Conservation (phyloP, 306 rosid genomes). For the Vicia sativa region DNA sequence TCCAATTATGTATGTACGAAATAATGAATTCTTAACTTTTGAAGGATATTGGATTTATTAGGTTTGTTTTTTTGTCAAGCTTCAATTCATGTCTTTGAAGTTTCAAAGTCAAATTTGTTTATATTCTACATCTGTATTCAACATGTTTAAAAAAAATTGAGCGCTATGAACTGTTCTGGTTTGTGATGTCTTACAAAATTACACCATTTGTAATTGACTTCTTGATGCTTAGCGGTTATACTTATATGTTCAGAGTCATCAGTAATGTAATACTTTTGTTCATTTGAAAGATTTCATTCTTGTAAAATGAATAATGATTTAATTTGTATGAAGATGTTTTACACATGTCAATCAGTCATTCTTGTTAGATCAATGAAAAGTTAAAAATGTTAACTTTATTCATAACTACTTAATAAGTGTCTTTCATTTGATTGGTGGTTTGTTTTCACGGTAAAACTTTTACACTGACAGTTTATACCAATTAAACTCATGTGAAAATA, state of each 20-base stretch:
- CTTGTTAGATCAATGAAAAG: neutral
- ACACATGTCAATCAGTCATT: neutral
- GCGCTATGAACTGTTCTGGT: conserved; percentile 14
- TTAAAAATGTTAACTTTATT: no score
- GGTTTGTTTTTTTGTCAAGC: neutral
- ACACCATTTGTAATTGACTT: conserved; percentile 6
- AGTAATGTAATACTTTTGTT: neutral
- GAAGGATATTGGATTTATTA: neutral
- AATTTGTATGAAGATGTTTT: neutral
- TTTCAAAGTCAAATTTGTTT: neutral
- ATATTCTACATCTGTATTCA: neutral
- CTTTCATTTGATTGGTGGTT: neutral
- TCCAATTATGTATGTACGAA: neutral
- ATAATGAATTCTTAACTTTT: neutral
- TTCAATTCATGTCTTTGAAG: neutral
- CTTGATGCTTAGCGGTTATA: conserved; percentile 1
- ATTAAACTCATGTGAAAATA: neutral
- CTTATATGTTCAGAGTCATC: conserved; percentile 15
- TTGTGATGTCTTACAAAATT: conserved; percentile 2
- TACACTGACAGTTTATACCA: neutral
- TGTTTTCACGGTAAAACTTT: neutral
- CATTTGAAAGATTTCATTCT: neutral
- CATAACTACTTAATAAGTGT: neutral
- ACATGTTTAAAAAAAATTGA: neutral
- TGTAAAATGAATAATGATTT: conserved; percentile 3